phyloP scores from a whole-genome alignment of 1,284 basidiomycete species.

The Trametes sp. region DNA sequence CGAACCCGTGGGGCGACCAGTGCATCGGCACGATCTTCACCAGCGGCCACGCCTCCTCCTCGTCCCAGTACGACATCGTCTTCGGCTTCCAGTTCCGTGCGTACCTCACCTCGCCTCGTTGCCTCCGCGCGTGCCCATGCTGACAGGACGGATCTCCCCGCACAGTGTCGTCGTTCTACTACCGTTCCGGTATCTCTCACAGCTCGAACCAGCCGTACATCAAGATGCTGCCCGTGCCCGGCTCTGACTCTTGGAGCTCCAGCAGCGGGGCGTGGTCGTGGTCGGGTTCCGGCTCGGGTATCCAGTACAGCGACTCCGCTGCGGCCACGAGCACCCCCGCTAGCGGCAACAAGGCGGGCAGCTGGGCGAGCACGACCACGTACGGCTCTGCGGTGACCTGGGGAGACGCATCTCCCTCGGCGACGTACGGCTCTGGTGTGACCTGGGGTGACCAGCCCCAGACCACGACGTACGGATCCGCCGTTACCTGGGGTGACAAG shows the following conservation, averaged over 20 bases:
- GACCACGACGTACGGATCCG: neutral
- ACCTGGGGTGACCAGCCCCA: too few species aligned
- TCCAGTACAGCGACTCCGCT: conserved; percentile 2
- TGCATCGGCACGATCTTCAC: conserved; percentile 30
- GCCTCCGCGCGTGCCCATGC: neutral
- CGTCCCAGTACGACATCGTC: conserved; percentile 21
- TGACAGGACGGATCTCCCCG: neutral
- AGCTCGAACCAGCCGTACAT: conserved; percentile 24
- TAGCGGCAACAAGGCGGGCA: neutral
- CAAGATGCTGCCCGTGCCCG: conserved; percentile 26
- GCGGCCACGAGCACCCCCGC: neutral
- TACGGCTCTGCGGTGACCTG: neutral
- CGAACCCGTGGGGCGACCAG: conserved; percentile 31
- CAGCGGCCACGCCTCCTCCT: conserved; percentile 18
- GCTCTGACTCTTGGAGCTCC: conserved; percentile 2
- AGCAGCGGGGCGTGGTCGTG: conserved; percentile 7
- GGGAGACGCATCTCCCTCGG: too few species aligned
- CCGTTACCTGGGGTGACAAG: too few species aligned
- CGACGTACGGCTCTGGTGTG: neutral
- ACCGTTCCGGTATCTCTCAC: conserved; percentile 22
- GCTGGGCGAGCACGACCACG: neutral
- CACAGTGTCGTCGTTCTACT: conserved; percentile 31
- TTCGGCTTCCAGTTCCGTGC: conserved; percentile 29
- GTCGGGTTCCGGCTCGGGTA: conserved; percentile 6
- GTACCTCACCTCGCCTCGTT: conserved; percentile 1